Evolutionary conservation across 495 filamentous ascomycete species (phyloP).

Genomic region (Talaromyces borbonicus): DNA sequence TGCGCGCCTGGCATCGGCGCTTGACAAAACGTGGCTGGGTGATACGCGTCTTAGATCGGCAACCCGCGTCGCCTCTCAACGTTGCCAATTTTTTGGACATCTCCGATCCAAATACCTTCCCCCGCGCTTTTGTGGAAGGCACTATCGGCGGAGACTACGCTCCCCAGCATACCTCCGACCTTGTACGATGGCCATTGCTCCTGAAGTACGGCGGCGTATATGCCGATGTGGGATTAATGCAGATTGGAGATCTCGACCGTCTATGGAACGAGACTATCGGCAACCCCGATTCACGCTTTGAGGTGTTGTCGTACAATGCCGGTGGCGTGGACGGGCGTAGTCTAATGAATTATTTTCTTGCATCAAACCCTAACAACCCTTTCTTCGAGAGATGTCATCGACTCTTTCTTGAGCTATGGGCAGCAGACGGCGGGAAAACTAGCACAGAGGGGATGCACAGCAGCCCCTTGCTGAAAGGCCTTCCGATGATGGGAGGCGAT

Average conservation of each 20-base stretch:
- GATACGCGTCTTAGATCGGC: constrained; percentile 40
- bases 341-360: constrained; percentile 43
- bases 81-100: constrained; percentile 39
- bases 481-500: constrained; percentile 24
- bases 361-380: constrained; percentile 28
- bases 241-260: constrained; percentile 44
- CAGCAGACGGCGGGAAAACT: constrained; percentile 33
- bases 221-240: constrained; percentile 44
- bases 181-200: constrained; percentile 45
- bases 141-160: constrained; percentile 38
- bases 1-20: constrained; percentile 46
- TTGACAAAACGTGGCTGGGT: constrained; percentile 41
- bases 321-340: constrained; percentile 21
- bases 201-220: constrained; percentile 47
- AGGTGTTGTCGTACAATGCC: constrained; percentile 36
- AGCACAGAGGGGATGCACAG: constrained; percentile 42
- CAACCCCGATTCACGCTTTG: constrained; percentile 33
- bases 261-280: constrained; percentile 39
- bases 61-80: constrained; percentile 32
- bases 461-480: constrained; percentile 34
- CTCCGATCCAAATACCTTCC: constrained; percentile 30
- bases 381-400: constrained; percentile 40
- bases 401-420: constrained; percentile 41
- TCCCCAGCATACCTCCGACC: constrained; percentile 44
- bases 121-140: constrained; percentile 35